A percentile compares a stretch with the other conserved stretches of the same genome.
phyloP scores from a whole-genome alignment of 371 early-diverging fungal species.

The Syncephalastrum racemosum region DNA sequence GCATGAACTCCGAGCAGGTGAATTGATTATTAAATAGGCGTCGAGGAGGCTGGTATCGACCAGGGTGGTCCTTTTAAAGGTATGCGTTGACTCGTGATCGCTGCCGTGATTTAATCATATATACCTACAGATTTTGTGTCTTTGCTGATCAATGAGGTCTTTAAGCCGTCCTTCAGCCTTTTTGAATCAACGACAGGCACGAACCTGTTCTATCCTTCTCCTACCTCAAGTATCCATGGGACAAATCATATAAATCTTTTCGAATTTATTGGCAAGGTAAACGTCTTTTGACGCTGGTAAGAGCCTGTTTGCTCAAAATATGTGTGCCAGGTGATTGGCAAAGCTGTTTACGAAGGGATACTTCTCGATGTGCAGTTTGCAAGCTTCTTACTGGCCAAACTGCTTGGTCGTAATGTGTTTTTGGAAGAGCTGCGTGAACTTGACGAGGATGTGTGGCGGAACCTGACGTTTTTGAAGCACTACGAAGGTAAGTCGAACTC shows the following conservation, averaged over 20 bases:
- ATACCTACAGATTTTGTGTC: constrained; percentile 91
- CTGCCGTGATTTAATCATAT: too few species aligned
- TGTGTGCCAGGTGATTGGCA: constrained; percentile 66
- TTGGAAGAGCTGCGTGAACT: constrained; percentile 82
- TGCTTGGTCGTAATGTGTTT: constrained; percentile 73
- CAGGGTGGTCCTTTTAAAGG: constrained; percentile 93
- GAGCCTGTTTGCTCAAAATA: background rate
- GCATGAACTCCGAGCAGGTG: background rate
- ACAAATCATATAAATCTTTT: constrained; percentile 61
- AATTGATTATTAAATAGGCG: constrained; percentile 40
- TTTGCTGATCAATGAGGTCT: constrained; percentile 70
- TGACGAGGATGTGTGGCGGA: constrained; percentile 79
- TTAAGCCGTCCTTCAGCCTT: constrained; percentile 71
- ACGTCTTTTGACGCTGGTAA: background rate
- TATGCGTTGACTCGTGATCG: constrained; percentile 4
- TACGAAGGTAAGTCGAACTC: constrained; percentile 62
- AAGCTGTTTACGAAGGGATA: constrained; percentile 89
- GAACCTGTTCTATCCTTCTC: constrained; percentile 73
- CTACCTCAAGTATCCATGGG: constrained; percentile 43
- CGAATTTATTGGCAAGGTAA: constrained; percentile 78
- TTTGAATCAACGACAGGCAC: constrained; percentile 66
- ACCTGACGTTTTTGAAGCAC: constrained; percentile 78
- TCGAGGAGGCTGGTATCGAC: constrained; percentile 88
- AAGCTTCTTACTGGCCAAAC: constrained; percentile 78
- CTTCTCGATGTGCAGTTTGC: constrained; percentile 89